Conservation (phyloP, 2,329 filamentous ascomycete genomes). For the Emergomyces pasteurianus region DNA sequence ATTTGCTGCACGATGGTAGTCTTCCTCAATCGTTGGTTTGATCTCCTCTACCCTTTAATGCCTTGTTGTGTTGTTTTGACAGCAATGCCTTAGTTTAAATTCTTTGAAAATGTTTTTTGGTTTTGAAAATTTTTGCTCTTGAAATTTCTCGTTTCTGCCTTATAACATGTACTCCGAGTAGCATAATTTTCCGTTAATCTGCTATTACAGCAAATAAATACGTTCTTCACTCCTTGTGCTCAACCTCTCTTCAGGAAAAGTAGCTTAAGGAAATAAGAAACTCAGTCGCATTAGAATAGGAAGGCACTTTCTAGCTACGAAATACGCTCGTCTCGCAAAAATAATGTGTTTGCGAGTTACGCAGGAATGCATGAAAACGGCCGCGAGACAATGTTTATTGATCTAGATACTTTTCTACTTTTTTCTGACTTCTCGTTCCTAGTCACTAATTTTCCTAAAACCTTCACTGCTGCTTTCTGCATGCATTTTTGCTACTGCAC, state of each 20-base stretch:
- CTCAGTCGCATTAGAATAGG: not conserved
- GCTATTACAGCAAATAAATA: not conserved
- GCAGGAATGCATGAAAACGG: too few relatives aligned
- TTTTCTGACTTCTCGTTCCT: too few relatives aligned
- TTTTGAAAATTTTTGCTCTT: not conserved
- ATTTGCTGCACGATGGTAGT: not conserved
- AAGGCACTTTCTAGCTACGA: too few relatives aligned
- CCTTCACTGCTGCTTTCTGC: not conserved
- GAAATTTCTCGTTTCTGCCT: not conserved
- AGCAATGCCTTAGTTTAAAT: not conserved
- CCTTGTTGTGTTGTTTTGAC: not conserved
- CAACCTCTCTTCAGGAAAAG: not conserved
- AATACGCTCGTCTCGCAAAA: too few relatives aligned
- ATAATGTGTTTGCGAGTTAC: too few relatives aligned
- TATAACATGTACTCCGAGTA: not conserved
- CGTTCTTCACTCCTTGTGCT: not conserved
- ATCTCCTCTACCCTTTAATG: not conserved
- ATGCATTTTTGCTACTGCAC: not conserved
- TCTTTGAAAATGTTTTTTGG: too few relatives aligned
- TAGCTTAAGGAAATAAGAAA: not conserved
- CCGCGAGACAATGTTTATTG: too few relatives aligned
- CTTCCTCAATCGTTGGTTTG: not conserved
- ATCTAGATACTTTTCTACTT: too few relatives aligned
- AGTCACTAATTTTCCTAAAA: not conserved
- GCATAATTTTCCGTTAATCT: not conserved